Evolutionary conservation across 805 yeast species (phyloP), one percentile per base, ranked within the genome.

Genomic region (Candida sithepensis): DNA sequence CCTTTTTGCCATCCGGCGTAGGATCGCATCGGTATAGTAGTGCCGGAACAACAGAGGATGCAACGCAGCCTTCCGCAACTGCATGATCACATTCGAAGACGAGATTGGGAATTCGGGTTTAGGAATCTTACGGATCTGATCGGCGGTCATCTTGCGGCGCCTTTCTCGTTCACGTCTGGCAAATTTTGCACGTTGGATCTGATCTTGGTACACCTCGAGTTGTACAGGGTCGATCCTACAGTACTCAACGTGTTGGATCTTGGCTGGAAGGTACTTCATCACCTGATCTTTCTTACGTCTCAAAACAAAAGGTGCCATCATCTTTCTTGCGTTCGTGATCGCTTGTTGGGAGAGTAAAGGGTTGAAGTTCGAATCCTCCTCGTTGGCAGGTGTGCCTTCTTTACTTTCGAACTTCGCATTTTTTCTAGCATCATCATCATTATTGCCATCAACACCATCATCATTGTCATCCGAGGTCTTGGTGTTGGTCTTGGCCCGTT

Each of bases 301-400:
- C 59, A 94, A 71, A 8, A 94, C 92, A 70, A 94, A 94, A 3
- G 99, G 99, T 2, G 95, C 86, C 98, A 94, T 92, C 97, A 94
- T 92, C 4, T 94, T 85, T 64, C 88, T 89, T 3, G 99, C 99
- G 61, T 90, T 87, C 30, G 82, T 77, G 52, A 94, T 90, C 0
- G 99, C 95, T 68, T 92, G 96, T 55, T 85, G 86, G 0, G 97
- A 88, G 37, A 94, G 70, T 39, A 94, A 73, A 2, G 96, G 96
- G 56, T 88, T 87, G 60, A 79, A 85, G 45, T 70, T 72, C 18
- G 70, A 68, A 39, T 77, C 75, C 9, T 70, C 69, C 12, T 52
- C n/a, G n/a, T n/a, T n/a, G n/a, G n/a, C n/a, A n/a, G n/a, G n/a
- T n/a, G n/a, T n/a, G n/a, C n/a, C 53, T 34, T 74, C 72, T 10